Evolutionary conservation across 805 yeast genomes (phyloP).

Genomic region (Teunomyces aglyptinius): DNA sequence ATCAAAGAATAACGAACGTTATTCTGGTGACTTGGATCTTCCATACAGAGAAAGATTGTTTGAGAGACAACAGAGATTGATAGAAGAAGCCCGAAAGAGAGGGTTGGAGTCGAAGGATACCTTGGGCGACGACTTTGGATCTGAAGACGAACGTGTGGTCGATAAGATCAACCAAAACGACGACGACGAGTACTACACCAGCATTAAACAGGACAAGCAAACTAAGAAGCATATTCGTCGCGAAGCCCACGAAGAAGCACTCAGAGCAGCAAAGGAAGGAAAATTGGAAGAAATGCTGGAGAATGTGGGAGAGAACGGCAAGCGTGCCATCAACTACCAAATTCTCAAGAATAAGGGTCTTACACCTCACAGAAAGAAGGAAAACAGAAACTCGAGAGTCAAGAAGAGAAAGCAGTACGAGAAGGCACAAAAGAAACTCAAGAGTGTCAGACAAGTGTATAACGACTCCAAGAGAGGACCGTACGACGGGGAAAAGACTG

Average conservation of each 20-base stretch:
- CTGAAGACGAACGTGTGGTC: slow-evolving; percentile 47
- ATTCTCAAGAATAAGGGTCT: slow-evolving; percentile 95
- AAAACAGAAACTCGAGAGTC: slow-evolving; percentile 91
- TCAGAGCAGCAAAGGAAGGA: slow-evolving; percentile 81
- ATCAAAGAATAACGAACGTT: slow-evolving; percentile 55
- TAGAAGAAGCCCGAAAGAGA: slow-evolving; percentile 85
- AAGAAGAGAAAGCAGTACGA: slow-evolving; percentile 98
- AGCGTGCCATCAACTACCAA: slow-evolving; percentile 93
- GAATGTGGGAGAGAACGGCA: slow-evolving; percentile 72
- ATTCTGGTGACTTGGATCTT: slow-evolving; percentile 82
- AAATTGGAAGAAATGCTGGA: slow-evolving; percentile 70
- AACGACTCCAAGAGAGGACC: slow-evolving; percentile 64
- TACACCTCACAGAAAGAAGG: slow-evolving; percentile 90
- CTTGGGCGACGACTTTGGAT: slow-evolving; percentile 48
- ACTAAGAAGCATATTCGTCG: slow-evolving; percentile 54
- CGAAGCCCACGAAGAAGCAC: slow-evolving; percentile 67
- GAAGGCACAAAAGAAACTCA: slow-evolving; percentile 88
- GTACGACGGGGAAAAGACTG: slow-evolving; percentile 92
- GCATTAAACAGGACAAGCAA: slow-evolving; percentile 47
- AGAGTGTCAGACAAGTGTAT: slow-evolving; percentile 88
- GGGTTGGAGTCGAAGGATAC: slow-evolving; percentile 62
- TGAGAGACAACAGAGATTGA: slow-evolving; percentile 83
- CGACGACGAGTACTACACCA: slow-evolving; percentile 60
- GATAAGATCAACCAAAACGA: slow-evolving; percentile 42
- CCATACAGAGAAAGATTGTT: slow-evolving; percentile 89